Base-by-base conservation (phyloP, 1,139 yeast genomes). In the Petasospora rhodanensis region DNA sequence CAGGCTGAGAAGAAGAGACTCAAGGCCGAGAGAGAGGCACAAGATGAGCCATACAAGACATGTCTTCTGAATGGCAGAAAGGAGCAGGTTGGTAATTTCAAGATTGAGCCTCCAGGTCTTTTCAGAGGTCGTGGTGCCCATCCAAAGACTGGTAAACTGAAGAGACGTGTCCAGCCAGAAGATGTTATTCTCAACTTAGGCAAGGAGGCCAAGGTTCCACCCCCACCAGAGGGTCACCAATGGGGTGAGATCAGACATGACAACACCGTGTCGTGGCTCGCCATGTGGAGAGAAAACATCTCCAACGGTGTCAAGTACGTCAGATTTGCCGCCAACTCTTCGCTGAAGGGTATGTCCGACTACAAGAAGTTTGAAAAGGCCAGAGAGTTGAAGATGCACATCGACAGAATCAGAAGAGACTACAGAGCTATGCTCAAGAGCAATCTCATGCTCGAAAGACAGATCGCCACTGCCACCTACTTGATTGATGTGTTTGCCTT, bases 71-170 rank as follows among this genome's bases (percentile, higher is more conserved):
- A 91, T 56, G 97, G 96, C 14, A 73, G 95, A 46, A 81, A 75
- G 51, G 96, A 89, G 55, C 89, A 80, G 50, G 93, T 91, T 24
- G 97, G 97, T 13, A 89, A 91, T 55, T 89, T 89, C 58, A 68
- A 91, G 51, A 80, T 91, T 34, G 98, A 91, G 66, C 97, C 97
- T 28, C 97, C 98, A 0, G 96, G 95, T 3, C 63, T 91, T 37
- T 91, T 89, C 55, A 71, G 97, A 56, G 98, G 97, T 27, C 83
- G 97, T 58, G 97, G 98, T 48, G 89, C 89, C 0, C 97, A 89
- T 58, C 97, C 97, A 13, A 87, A 85, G 57, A 89, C 96, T 1
- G 98, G 97, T 30, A 84, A 81, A 56, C 64, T 86, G 37, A 82
- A 82, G 51, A 70, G 79, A 55, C 72, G 97, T 46, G 96, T 91